Conservation (phyloP, 78 protist genomes). For the Dictyostelium purpureum region DNA sequence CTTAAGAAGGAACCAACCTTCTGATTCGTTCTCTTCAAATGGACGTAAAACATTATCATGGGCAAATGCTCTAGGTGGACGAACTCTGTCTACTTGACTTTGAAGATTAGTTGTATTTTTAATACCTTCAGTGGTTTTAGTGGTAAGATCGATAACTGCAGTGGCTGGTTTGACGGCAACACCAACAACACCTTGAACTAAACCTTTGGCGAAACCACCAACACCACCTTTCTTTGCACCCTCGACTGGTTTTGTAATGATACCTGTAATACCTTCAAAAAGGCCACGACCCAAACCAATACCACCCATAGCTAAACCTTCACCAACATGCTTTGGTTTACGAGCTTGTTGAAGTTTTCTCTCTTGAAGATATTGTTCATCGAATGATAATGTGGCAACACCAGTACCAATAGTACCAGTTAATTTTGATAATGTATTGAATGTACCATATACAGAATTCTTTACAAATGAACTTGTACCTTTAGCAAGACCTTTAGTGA, state of each 20-base stretch:
- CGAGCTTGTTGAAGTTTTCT: conserved; percentile 53
- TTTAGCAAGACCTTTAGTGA: conserved; percentile 78
- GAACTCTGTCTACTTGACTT: conserved; percentile 19
- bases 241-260: conserved; percentile 88
- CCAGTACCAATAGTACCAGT: conserved; percentile 82
- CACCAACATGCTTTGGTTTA: conserved; percentile 80
- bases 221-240: conserved; percentile 88
- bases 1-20: conserved; percentile 74
- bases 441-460: conserved; percentile 82
- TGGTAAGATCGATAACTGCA: conserved; percentile 82
- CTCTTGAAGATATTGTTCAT: conserved; percentile 80
- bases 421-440: conserved; percentile 83
- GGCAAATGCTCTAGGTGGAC: conserved; percentile 55
- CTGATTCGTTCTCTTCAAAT: conserved; percentile 18
- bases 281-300: conserved; percentile 79
- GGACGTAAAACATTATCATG: conserved; percentile 35
- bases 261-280: conserved; percentile 91
- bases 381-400: conserved; percentile 74
- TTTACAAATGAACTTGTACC: conserved; percentile 71
- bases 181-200: conserved; percentile 92
- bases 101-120: conserved; percentile 80
- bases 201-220: conserved; percentile 89
- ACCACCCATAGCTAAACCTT: conserved; percentile 80
- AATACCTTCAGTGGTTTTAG: conserved; percentile 90
- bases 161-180: conserved; percentile 90